Percentiles rank a stretch among this genome's conserved stretches.
These are phyloP conservation scores for Thraustochytrium striatum DNA, from an alignment of 352 stramenopile genomes.

Conservation along the genomic window DNA sequence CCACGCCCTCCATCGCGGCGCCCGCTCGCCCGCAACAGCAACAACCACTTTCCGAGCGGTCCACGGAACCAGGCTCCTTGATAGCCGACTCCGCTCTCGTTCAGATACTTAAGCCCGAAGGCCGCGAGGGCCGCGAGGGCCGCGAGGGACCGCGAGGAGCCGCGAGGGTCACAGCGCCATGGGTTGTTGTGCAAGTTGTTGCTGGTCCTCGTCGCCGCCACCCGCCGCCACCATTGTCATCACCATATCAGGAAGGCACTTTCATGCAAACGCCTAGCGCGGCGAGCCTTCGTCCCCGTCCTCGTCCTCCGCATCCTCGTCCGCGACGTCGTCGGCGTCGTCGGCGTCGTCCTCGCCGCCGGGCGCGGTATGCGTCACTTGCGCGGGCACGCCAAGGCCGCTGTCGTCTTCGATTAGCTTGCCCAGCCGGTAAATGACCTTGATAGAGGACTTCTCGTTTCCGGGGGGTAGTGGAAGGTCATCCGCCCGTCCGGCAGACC, in stretches of 20 bases:
- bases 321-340: not conserved
- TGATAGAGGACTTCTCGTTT: not conserved
- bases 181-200: not conserved
- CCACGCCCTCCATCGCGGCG: no score
- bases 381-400: not conserved
- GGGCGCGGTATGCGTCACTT: not conserved
- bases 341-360: not conserved
- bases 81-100: not conserved
- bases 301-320: not conserved
- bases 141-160: not conserved
- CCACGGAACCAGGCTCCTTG: not conserved
- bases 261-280: constrained; percentile 3
- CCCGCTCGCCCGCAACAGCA: no score
- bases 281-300: not conserved
- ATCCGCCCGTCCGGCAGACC: constrained; percentile 14
- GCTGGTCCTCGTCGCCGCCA: not conserved
- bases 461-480: not conserved
- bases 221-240: not conserved
- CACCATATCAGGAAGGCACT: not conserved
- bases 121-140: not conserved
- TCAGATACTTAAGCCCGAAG: not conserved
- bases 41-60: no score
- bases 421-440: constrained; percentile 2
- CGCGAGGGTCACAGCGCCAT: not conserved
- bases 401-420: not conserved